Evolutionary conservation across 768 basidiomycete genomes (phyloP).

Genomic region (Candolleomyces aberdarensis): DNA sequence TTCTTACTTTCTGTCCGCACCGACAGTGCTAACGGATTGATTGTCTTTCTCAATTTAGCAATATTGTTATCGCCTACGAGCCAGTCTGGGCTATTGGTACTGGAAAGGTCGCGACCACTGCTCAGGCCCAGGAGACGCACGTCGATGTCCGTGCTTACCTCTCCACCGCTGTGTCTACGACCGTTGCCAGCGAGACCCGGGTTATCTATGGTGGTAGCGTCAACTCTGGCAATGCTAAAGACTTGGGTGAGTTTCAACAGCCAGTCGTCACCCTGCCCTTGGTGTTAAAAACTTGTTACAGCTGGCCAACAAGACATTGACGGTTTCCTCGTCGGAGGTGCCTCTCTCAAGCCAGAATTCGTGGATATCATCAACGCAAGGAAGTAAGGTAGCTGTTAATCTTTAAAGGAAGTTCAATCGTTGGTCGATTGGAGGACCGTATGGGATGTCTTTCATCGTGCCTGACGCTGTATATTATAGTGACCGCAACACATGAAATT

Average conservation of each 20-base stretch:
- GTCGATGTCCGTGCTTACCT: slow-evolving; percentile 78
- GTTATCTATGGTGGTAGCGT: slow-evolving; percentile 98
- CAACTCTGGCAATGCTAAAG: slow-evolving; percentile 80
- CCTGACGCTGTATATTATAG: background rate
- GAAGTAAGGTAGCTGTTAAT: slow-evolving; percentile 14
- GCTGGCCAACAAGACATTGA: slow-evolving; percentile 83
- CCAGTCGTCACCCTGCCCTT: background rate
- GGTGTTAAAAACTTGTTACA: slow-evolving; percentile 26
- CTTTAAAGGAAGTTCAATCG: background rate
- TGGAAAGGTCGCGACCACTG: slow-evolving; percentile 88
- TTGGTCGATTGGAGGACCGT: background rate
- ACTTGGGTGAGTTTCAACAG: slow-evolving; percentile 64
- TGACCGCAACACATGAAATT: background rate
- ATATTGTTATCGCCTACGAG: slow-evolving; percentile 94
- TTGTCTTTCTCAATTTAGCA: slow-evolving; percentile 39
- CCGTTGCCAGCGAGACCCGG: slow-evolving; percentile 70
- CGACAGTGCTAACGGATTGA: background rate
- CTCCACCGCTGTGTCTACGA: slow-evolving; percentile 54
- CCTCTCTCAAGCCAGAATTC: slow-evolving; percentile 97
- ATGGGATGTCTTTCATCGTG: background rate
- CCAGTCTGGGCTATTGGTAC: slow-evolving; percentile 99
- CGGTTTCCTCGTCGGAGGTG: slow-evolving; percentile 97
- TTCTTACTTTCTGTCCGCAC: background rate
- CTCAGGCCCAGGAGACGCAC: slow-evolving; percentile 94
- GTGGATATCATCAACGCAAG: slow-evolving; percentile 83